phyloP scores from a whole-genome alignment of 495 filamentous ascomycete species.

The Corynascus novoguineensis region DNA sequence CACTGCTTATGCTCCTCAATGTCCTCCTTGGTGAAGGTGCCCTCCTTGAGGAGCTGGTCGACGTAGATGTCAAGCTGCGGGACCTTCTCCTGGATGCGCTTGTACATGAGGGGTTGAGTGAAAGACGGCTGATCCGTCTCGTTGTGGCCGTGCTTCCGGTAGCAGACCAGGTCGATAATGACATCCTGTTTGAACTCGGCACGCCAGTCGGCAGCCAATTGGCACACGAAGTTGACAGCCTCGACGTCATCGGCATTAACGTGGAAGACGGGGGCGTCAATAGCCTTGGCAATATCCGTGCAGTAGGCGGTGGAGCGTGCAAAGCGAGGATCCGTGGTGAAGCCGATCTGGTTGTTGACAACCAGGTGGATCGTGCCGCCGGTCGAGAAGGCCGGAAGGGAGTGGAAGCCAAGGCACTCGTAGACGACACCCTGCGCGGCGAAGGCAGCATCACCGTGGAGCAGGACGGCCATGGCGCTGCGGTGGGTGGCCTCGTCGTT shows the following conservation, averaged over 20 bases:
- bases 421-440: slow-evolving; percentile 95
- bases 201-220: slow-evolving; percentile 93
- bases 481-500: slow-evolving; percentile 81
- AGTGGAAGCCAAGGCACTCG: slow-evolving; percentile 96
- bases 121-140: slow-evolving; percentile 99
- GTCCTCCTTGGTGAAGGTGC: slow-evolving; percentile 93
- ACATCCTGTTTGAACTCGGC: slow-evolving; percentile 97
- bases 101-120: slow-evolving; percentile 99
- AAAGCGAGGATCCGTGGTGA: slow-evolving; percentile 98
- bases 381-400: slow-evolving; percentile 90
- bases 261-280: slow-evolving; percentile 97
- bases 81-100: slow-evolving; percentile 78
- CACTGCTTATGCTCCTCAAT: slow-evolving; percentile 99
- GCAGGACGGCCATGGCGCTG: slow-evolving; percentile 88
- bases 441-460: slow-evolving; percentile 97
- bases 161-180: slow-evolving; percentile 96
- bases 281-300: slow-evolving; percentile 97
- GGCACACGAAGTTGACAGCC: slow-evolving; percentile 96
- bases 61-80: slow-evolving; percentile 82
- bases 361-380: slow-evolving; percentile 96
- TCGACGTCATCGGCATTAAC: slow-evolving; percentile 98
- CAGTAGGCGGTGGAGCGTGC: slow-evolving; percentile 97
- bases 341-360: slow-evolving; percentile 99
- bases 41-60: slow-evolving; percentile 78
- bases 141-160: slow-evolving; percentile 98